Conservation (phyloP, 768 basidiomycete species). For the Paxillus ammoniavirescens region DNA sequence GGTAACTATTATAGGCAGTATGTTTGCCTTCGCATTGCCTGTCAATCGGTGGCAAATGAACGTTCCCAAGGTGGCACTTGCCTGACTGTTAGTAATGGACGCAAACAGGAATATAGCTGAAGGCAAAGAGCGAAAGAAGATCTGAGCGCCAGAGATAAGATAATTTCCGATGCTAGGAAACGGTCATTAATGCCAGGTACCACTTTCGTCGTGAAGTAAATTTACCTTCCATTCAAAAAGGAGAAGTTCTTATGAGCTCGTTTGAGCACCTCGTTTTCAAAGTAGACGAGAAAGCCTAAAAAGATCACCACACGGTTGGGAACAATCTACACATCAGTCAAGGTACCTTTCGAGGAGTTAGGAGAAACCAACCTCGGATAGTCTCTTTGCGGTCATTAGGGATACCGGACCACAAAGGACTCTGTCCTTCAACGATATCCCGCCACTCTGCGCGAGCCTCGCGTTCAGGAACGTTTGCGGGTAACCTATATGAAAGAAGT, state of each 20-base stretch:
- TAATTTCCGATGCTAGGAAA: slow-evolving; percentile 78
- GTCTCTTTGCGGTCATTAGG: slow-evolving; percentile 89
- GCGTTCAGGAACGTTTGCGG: slow-evolving; percentile 61
- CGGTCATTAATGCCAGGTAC: not conserved
- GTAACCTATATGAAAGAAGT: slow-evolving; percentile 79
- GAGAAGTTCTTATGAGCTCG: slow-evolving; percentile 94
- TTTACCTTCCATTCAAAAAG: slow-evolving; percentile 84
- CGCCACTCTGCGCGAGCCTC: slow-evolving; percentile 90
- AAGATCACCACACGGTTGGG: not conserved
- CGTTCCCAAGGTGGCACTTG: slow-evolving; percentile 20
- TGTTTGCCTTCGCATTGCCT: slow-evolving; percentile 52
- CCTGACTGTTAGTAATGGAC: slow-evolving; percentile 81
- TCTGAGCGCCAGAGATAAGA: slow-evolving; percentile 84
- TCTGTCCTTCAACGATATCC: slow-evolving; percentile 86
- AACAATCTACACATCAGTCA: not conserved
- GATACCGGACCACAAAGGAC: slow-evolving; percentile 78
- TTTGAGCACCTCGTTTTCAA: slow-evolving; percentile 83
- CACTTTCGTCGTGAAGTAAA: not conserved
- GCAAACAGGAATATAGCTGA: slow-evolving; percentile 94
- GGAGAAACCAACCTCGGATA: slow-evolving; percentile 63
- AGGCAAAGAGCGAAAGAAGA: slow-evolving; percentile 89
- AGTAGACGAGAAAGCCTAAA: slow-evolving; percentile 87
- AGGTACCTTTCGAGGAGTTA: not conserved
- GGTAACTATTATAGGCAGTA: slow-evolving; percentile 89
- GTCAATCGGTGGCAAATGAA: slow-evolving; percentile 11